Evolutionary conservation across 148 eudicot genomes (phyloP), one percentile per base, ranked within the genome.

Genomic region (Selenicereus undatus): DNA sequence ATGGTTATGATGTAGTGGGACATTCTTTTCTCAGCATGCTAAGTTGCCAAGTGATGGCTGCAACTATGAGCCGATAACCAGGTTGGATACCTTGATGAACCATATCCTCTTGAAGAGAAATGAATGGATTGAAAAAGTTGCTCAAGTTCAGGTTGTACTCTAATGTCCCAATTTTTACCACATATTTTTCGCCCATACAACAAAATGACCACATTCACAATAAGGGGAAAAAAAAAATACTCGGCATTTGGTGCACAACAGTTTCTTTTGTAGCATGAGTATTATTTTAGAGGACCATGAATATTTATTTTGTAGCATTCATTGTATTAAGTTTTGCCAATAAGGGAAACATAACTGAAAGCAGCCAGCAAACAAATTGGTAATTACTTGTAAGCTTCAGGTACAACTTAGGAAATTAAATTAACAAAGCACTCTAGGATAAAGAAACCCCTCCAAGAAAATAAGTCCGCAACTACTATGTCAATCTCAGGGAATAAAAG

Each of bases 401-500:
- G 9, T 48, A 50, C 62, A 74, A 54, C 56, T 56, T 73, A 43
- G 24, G 56, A 10, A 16, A 30, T 16, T 1, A 66, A 66, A 66
- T 10, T 12, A 66, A 62, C 11, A 26, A 66, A 66, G 71, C 30
- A 66, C 17, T 2, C 71, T 66, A 26, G 35, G 71, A 66, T 24
- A 66, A 27, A 66, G 35, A 27, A 11, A 66, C 8, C 35, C 17
- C 16, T 66, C 2, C 30, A 27, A 66, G 35, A 66, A 27, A 26
- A 66, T 4, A 11, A 66, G 29, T 66, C 71, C 35, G 27, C 71
- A 66, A 66, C 35, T 27, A 66, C 21, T 22, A 0, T 17, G n/a
- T 64, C 21, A 82, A 32, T 13, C 51, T 60, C 36, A 56, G 21
- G 10, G 76, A 43, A 70, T 3, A 42, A 83, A 56, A 79, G 64